phyloP scores from a whole-genome alignment of 331 rosid species.

The Malus hybrid region DNA sequence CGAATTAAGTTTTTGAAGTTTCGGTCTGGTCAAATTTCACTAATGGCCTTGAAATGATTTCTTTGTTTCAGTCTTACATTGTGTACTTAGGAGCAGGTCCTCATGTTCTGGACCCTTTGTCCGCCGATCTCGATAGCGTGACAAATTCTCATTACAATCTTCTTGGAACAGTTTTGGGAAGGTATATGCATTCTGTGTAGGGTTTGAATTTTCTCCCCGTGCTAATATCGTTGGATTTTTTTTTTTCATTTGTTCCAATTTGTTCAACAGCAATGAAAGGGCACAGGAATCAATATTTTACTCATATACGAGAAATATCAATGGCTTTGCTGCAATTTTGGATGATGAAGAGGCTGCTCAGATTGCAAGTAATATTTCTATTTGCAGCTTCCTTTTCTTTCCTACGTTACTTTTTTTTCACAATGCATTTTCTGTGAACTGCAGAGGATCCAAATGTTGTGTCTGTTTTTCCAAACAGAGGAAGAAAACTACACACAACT shows the following conservation, averaged over 20 bases:
- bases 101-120: background rate
- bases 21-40: background rate
- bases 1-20: background rate
- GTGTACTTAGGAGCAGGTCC: constrained; percentile 42
- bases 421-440: background rate
- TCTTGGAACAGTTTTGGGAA: constrained; percentile 25
- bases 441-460: constrained; percentile 29
- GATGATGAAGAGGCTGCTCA: constrained; percentile 19
- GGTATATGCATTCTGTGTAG: constrained; percentile 1
- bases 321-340: constrained; percentile 44
- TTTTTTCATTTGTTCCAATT: background rate
- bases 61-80: constrained; percentile 33
- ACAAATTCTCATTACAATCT: constrained; percentile 27
- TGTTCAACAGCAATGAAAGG: constrained; percentile 17
- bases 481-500: constrained; percentile 34
- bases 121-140: background rate
- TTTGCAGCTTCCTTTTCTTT: background rate
- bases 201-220: background rate
- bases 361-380: constrained; percentile 21
- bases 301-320: constrained; percentile 31
- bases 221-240: background rate
- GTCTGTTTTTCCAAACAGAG: constrained; percentile 30
- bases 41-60: background rate
- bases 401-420: background rate
- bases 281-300: constrained; percentile 32